These are phyloP conservation scores for Uronychia setigera DNA, from an alignment of 73 alveolate genomes.

Conservation along the genomic window DNA sequence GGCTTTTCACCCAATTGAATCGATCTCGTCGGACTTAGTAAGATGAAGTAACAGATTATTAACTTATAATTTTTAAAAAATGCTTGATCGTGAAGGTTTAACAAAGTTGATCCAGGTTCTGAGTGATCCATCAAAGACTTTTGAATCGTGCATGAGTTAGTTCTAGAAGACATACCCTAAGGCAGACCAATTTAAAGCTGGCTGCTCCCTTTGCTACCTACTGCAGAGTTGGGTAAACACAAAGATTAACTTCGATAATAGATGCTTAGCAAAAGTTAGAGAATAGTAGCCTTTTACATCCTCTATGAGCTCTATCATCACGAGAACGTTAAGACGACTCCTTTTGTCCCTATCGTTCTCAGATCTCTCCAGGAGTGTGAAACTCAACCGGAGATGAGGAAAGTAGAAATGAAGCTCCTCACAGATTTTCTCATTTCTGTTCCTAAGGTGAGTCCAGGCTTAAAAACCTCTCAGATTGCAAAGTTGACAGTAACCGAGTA, in stretches of 20 bases:
- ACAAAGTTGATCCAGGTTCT: constrained; percentile 6
- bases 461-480: constrained; percentile 22
- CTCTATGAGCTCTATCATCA: constrained; percentile 72
- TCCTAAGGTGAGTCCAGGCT: constrained; percentile 29
- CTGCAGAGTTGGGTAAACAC: constrained; percentile 46
- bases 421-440: constrained; percentile 40
- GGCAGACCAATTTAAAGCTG: constrained; percentile 72
- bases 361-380: constrained; percentile 35
- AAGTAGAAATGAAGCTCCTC: constrained; percentile 48
- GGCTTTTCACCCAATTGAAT: constrained; percentile 5
- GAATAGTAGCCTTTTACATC: constrained; percentile 75
- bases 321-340: constrained; percentile 42
- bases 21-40: neutral
- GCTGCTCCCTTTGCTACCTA: constrained; percentile 68
- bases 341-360: constrained; percentile 56
- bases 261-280: constrained; percentile 68
- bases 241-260: constrained; percentile 10
- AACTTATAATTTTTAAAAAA: too few relatives aligned
- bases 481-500: constrained; percentile 22
- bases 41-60: neutral
- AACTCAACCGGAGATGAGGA: constrained; percentile 7
- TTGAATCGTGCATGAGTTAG: constrained; percentile 51
- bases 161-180: constrained; percentile 60
- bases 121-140: constrained; percentile 65
- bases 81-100: neutral